These are phyloP conservation scores for Termitomyces sp. DNA, from an alignment of 768 basidiomycete species.

Conservation along the genomic window DNA sequence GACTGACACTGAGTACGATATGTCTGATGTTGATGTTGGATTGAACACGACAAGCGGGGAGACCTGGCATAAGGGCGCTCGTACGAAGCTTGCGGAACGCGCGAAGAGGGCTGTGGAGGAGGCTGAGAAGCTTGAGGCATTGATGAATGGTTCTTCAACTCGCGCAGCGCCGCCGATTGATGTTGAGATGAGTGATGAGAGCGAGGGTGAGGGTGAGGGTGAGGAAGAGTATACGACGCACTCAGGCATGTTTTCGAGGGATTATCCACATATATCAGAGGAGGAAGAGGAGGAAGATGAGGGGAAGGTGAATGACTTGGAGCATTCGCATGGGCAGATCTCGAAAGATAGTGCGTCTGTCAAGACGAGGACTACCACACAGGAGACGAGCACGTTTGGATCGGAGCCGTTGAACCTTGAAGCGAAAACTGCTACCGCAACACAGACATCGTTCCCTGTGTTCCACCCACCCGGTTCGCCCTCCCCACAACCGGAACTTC, in stretches of 20 bases:
- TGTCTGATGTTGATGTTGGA: constrained; percentile 36
- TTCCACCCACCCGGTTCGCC: constrained; percentile 16
- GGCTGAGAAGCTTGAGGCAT: constrained; percentile 40
- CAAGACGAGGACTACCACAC: background rate
- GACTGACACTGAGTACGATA: constrained; percentile 47
- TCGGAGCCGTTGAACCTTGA: constrained; percentile 25
- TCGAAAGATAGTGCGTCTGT: background rate
- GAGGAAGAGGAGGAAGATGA: constrained; percentile 55
- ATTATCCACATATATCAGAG: constrained; percentile 61
- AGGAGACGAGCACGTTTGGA: constrained; percentile 4
- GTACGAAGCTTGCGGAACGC: constrained; percentile 64
- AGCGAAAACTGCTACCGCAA: constrained; percentile 31
- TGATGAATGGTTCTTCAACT: constrained; percentile 26
- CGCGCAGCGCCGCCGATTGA: constrained; percentile 56
- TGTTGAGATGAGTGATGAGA: constrained; percentile 76
- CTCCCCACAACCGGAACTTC: background rate
- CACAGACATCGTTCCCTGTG: constrained; percentile 23
- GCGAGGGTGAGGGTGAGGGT: constrained; percentile 68
- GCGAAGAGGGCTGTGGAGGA: constrained; percentile 60
- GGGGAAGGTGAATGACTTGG: background rate
- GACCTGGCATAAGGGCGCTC: constrained; percentile 60
- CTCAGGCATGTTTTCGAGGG: constrained; percentile 31
- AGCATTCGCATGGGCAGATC: background rate
- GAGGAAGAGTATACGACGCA: constrained; percentile 40
- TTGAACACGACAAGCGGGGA: constrained; percentile 21